Conservation (phyloP, 257 asterid species). For the Knoxia roxburghii region DNA sequence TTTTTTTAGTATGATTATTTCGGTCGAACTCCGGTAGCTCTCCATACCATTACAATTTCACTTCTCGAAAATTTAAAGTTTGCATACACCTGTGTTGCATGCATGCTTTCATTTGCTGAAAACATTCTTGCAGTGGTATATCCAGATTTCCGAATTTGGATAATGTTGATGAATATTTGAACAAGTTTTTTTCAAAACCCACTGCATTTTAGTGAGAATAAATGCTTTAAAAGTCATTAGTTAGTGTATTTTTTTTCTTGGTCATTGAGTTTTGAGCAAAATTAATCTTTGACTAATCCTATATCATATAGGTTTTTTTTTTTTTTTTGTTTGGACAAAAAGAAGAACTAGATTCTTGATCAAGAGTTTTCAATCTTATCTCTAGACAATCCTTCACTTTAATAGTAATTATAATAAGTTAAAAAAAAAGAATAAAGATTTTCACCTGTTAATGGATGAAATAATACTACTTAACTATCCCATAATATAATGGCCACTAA, state of each 20-base stretch:
- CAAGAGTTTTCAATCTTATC: constrained; percentile 1
- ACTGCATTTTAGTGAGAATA: neutral
- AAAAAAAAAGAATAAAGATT: neutral
- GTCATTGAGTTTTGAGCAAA: constrained; percentile 6
- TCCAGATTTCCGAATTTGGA: neutral
- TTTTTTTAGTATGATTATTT: no score
- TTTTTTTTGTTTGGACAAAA: no score
- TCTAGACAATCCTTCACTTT: neutral
- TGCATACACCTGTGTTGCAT: no score
- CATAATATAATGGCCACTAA: neutral
- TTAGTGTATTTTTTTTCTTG: constrained; percentile 6
- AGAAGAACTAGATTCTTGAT: constrained; percentile 11
- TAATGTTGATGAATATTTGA: neutral
- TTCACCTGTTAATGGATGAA: neutral
- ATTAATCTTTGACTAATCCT: constrained; percentile 18
- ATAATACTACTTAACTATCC: neutral
- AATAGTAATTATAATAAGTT: no score
- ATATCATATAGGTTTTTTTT: neutral
- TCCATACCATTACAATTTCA: no score
- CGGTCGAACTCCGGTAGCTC: no score
- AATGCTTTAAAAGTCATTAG: neutral
- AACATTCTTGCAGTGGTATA: neutral
- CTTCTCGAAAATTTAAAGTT: no score
- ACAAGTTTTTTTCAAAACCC: neutral
- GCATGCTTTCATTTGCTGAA: no score